Conservation (phyloP, 257 asterid genomes). For the Verbena officinalis region DNA sequence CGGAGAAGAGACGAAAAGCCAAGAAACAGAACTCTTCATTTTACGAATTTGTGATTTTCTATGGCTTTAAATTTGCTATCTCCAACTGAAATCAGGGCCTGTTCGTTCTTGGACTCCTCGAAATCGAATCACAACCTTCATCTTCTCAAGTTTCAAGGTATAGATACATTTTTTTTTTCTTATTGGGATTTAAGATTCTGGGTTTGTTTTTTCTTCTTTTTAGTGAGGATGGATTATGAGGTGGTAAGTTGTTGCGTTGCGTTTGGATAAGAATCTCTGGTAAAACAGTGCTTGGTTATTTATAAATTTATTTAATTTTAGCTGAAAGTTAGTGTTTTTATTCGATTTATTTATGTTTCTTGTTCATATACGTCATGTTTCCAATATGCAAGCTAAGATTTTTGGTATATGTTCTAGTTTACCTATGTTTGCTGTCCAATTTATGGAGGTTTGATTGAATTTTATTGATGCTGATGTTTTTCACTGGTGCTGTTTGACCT, state of each 20-base stretch:
- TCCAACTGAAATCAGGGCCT: conserved; percentile 71
- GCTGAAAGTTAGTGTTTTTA: conserved; percentile 8
- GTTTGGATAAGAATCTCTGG: conserved; percentile 27
- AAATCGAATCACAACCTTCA: conserved; percentile 59
- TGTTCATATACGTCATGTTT: conserved; percentile 8
- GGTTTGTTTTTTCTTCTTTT: conserved; percentile 14
- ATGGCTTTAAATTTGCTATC: conserved; percentile 62
- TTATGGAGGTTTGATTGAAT: conserved; percentile 11
- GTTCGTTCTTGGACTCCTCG: conserved; percentile 79
- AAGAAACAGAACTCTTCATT: neutral
- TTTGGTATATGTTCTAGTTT: neutral
- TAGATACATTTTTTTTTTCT: neutral
- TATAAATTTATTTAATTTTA: neutral
- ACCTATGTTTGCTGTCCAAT: neutral
- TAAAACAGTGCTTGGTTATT: neutral
- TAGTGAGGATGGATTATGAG: conserved; percentile 10
- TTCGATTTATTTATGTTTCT: conserved; percentile 11
- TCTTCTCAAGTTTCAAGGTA: conserved; percentile 56
- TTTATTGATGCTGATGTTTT: conserved; percentile 32
- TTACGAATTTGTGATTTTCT: conserved; percentile 15
- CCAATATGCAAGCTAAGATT: conserved; percentile 9
- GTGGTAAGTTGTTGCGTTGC: conserved; percentile 12
- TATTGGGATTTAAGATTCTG: conserved; percentile 19
- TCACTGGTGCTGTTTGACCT: conserved; percentile 19
- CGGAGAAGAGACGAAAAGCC: neutral